Evolutionary conservation across 495 filamentous ascomycete species (phyloP), one percentile per base, ranked within the genome.

Genomic region (Chaetomium fimeti): DNA sequence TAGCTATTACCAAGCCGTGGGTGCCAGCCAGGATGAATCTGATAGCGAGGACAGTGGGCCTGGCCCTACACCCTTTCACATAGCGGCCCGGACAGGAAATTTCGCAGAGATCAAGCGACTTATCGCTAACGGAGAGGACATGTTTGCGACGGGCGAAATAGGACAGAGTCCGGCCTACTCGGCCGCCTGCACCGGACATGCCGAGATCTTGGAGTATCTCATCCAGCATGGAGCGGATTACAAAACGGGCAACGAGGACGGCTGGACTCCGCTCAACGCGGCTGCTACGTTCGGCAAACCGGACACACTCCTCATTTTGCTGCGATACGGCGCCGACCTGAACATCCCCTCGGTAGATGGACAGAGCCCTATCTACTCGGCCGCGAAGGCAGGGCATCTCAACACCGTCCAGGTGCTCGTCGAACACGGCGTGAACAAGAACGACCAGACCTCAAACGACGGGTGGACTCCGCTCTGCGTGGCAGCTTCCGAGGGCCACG

Each of bases 341-440:
- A 49, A 2, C 45, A n/a, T 49, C 20, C 18, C 45, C n/a, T 49
- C 45, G n/a, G 45, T 49, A 3, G 45, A 49, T 8, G 45, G 45
- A 49, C 45, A 49, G n/a, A 24, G 45, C 20, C 45, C 45, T n/a
- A 20, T 49, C 5, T 49, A 49, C 11, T 22, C 18, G 16, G 45
- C 45, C 15, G 45, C 45, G 2, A 24, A 49, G 45, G 1, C 3
- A 24, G 45, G 45, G 18, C 45, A 24, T n/a, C 45, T 49, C 18
- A 49, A 24, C n/a, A 49, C 45, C 18, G 45, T 49, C 45, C 45
- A 49, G 20, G 45, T 49, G 45, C 45, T 49, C 6, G 45, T 49
- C 6, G 45, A 49, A n/a, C 45, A 20, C n/a, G 45, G 45, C 3
- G n/a, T 49, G 2, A 49, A 49, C 45, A 49, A 22, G 5, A 49